A percentile compares a stretch with the other conserved stretches of the same genome.
Conservation (phyloP, 345 rosid genomes). For the Sisymbrium irio region DNA sequence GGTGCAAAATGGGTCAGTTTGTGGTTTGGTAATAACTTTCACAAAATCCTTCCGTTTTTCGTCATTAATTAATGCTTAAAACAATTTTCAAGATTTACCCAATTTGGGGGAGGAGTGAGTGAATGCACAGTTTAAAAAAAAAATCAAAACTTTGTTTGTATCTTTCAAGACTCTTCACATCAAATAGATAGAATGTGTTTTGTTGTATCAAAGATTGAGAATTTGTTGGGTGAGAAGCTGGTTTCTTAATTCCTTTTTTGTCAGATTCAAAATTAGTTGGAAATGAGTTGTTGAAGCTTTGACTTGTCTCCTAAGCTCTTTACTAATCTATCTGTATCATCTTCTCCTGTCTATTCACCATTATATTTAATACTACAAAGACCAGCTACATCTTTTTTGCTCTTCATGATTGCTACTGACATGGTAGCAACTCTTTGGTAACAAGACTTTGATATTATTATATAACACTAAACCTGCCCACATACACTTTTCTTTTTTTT, state of each 20-base stretch:
- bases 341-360: constrained; percentile 19
- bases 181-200: background rate
- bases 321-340: constrained; percentile 40
- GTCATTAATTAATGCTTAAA: constrained; percentile 3
- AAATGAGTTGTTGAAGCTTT: constrained; percentile 36
- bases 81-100: constrained; percentile 25
- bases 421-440: constrained; percentile 31
- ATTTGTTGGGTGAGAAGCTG: too few species aligned
- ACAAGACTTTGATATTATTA: background rate
- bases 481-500: background rate
- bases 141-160: too few species aligned
- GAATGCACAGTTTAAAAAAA: too few species aligned
- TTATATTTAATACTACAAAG: constrained; percentile 11
- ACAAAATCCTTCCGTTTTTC: background rate
- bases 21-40: background rate
- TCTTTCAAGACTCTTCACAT: background rate
- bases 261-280: constrained; percentile 26
- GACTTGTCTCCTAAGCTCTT: constrained; percentile 38
- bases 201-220: background rate
- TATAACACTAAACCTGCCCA: background rate
- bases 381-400: background rate
- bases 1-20: constrained; percentile 13
- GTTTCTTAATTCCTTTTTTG: too few species aligned
- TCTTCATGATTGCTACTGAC: constrained; percentile 31
- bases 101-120: too few species aligned